phyloP scores from a whole-genome alignment of 148 eudicot species.

The Vaccinium myrtillus region DNA sequence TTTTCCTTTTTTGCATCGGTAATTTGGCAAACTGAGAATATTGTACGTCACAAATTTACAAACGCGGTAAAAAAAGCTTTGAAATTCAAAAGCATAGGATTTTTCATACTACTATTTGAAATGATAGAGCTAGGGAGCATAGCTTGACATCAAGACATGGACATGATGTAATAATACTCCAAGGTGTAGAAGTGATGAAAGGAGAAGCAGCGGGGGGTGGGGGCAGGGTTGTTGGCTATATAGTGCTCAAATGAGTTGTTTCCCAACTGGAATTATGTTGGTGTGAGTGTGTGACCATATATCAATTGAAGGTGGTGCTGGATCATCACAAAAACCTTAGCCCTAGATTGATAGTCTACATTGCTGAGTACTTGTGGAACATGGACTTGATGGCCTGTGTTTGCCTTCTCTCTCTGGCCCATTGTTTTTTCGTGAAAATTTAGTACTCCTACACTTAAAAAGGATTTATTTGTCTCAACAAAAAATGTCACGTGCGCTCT shows the following conservation, averaged over 20 bases:
- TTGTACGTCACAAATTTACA: background rate
- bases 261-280: background rate
- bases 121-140: background rate
- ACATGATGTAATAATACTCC: background rate
- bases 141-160: background rate
- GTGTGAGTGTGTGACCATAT: background rate
- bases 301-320: background rate
- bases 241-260: background rate
- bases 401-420: constrained; percentile 8
- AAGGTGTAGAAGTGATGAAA: background rate
- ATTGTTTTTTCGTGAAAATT: background rate
- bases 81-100: background rate
- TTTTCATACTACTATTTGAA: background rate
- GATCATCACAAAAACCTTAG: background rate
- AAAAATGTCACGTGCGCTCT: too few relatives aligned
- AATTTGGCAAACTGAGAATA: background rate
- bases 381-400: background rate
- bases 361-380: constrained; percentile 3
- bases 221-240: background rate
- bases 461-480: too few relatives aligned
- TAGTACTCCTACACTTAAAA: too few relatives aligned
- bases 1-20: background rate
- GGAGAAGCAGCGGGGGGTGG: background rate
- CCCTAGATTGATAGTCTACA: background rate
- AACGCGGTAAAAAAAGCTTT: background rate